Evolutionary conservation across 2,329 filamentous ascomycete genomes (phyloP).

Genomic region (Aphanocladium album): DNA sequence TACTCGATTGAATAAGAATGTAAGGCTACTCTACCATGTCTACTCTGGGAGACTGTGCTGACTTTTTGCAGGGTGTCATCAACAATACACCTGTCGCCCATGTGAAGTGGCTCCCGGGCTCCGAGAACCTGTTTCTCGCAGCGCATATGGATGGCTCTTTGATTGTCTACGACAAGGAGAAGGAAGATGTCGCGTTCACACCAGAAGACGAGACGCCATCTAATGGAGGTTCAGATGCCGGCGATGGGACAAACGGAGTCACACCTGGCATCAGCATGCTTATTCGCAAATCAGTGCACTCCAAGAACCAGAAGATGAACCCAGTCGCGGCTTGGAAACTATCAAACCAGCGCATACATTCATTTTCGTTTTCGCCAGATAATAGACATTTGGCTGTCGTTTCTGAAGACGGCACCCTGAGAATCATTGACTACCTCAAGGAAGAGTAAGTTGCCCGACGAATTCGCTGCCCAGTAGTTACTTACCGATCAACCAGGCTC

Average conservation of each 20-base stretch:
- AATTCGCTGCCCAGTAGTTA: too few species aligned
- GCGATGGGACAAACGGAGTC: constrained; percentile 31
- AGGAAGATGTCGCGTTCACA: constrained; percentile 77
- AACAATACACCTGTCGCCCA: constrained; percentile 80
- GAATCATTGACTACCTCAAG: constrained; percentile 85
- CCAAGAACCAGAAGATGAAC: constrained; percentile 88
- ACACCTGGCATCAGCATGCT: constrained; percentile 50
- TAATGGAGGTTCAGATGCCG: constrained; percentile 54
- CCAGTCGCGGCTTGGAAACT: constrained; percentile 90
- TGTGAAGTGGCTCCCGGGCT: constrained; percentile 90
- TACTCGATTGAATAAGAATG: constrained; percentile 92
- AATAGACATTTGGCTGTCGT: constrained; percentile 82
- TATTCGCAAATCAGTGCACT: constrained; percentile 87
- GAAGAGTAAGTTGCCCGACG: constrained; percentile 61
- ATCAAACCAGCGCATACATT: constrained; percentile 84
- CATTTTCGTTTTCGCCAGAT: constrained; percentile 89
- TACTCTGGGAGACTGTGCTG: not conserved
- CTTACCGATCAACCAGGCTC: constrained; percentile 50
- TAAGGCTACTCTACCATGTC: constrained; percentile 36
- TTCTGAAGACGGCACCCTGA: constrained; percentile 82
- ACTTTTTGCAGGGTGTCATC: constrained; percentile 64
- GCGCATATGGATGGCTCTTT: constrained; percentile 88
- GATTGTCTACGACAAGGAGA: constrained; percentile 96
- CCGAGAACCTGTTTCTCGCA: constrained; percentile 87
- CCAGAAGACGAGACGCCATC: constrained; percentile 54